These are phyloP conservation scores for Cornus kousa DNA, from an alignment of 148 eudicot genomes.

Conservation along the genomic window DNA sequence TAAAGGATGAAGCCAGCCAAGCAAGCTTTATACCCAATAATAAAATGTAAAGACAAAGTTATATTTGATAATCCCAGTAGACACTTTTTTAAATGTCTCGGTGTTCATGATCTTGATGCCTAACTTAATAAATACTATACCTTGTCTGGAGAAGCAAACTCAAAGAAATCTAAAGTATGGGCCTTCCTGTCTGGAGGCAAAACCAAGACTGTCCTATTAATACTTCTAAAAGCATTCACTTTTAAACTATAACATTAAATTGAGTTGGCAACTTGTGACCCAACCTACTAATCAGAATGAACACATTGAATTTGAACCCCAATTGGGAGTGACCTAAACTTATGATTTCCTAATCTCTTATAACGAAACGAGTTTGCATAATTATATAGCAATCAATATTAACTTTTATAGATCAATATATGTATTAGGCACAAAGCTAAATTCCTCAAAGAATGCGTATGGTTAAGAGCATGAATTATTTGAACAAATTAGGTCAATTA, in stretches of 20 bases:
- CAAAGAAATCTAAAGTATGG: slow-evolving; percentile 33
- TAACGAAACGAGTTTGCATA: neutral
- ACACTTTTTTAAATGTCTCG: neutral
- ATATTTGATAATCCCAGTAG: slow-evolving; percentile 30
- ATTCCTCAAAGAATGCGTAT: neutral
- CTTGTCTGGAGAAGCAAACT: slow-evolving; percentile 39
- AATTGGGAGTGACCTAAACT: neutral
- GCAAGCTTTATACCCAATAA: slow-evolving; percentile 27
- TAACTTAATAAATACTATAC: slow-evolving; percentile 59
- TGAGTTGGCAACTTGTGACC: neutral
- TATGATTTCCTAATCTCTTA: neutral
- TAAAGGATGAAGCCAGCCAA: slow-evolving; percentile 18
- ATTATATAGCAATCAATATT: neutral
- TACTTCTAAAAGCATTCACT: slow-evolving; percentile 17
- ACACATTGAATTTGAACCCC: too few species aligned
- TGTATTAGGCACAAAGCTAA: neutral
- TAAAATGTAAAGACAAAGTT: slow-evolving; percentile 28
- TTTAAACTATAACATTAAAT: neutral
- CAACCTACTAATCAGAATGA: too few species aligned
- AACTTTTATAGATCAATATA: neutral
- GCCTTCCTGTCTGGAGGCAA: slow-evolving; percentile 34
- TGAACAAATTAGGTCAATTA: neutral
- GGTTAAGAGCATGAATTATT: neutral
- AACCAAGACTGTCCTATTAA: slow-evolving; percentile 18
- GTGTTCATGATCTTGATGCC: slow-evolving; percentile 34